phyloP scores from a whole-genome alignment of 176 grass and related monocot genomes.

The Calamus simplicifolius region DNA sequence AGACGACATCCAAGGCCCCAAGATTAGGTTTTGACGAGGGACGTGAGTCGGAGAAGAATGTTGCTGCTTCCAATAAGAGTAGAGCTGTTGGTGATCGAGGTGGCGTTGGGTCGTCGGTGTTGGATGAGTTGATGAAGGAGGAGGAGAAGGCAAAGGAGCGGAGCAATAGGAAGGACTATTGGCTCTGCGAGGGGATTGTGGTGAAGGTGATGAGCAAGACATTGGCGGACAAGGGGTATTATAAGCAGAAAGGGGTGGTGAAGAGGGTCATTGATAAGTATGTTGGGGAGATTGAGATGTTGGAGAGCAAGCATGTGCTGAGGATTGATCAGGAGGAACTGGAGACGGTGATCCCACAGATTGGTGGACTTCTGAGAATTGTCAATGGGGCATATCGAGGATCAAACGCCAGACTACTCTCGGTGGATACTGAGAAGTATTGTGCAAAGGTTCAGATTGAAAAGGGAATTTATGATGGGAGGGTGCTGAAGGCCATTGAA shows the following conservation, averaged over 20 bases:
- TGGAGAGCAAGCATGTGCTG: constrained; percentile 83
- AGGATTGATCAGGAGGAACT: constrained; percentile 88
- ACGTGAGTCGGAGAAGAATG: constrained; percentile 13
- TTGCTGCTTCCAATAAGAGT: constrained; percentile 24
- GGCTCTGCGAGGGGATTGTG: constrained; percentile 67
- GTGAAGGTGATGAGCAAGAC: constrained; percentile 95
- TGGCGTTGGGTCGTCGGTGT: constrained; percentile 33
- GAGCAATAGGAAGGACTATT: constrained; percentile 89
- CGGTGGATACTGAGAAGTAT: constrained; percentile 63
- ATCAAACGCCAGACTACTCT: constrained; percentile 55
- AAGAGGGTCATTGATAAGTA: constrained; percentile 77
- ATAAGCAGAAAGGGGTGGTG: constrained; percentile 76
- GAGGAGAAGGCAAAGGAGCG: constrained; percentile 88
- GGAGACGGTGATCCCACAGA: constrained; percentile 89
- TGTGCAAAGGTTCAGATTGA: constrained; percentile 85
- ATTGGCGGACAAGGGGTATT: constrained; percentile 73
- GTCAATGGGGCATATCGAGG: constrained; percentile 90
- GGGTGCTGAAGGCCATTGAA: constrained; percentile 60
- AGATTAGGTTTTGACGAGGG: constrained; percentile 70
- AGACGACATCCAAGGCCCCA: not conserved
- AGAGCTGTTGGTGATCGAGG: constrained; percentile 22
- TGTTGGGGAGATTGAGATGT: constrained; percentile 82
- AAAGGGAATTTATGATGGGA: constrained; percentile 87
- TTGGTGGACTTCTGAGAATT: constrained; percentile 67
- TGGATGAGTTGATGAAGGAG: constrained; percentile 88